Evolutionary conservation across 371 early-diverging fungal genomes (phyloP).

Genomic region (Scutellospora calospora): DNA sequence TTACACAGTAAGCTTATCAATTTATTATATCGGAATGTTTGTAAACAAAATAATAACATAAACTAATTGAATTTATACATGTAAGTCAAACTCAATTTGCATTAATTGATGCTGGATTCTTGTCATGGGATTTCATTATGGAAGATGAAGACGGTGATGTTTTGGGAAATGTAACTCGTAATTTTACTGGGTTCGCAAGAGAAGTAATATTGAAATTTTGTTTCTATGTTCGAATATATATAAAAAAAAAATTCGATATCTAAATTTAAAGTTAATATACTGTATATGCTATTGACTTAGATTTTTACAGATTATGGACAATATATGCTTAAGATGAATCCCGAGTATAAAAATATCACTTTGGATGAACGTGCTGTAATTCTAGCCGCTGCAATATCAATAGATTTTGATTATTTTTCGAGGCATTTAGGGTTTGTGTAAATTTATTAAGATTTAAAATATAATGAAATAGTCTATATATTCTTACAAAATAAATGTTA

Average conservation of each 20-base stretch:
- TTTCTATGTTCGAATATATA: too few relatives aligned
- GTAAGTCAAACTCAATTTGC: conserved; percentile 73
- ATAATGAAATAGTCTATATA: too few relatives aligned
- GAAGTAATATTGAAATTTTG: conserved; percentile 60
- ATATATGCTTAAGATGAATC: conserved; percentile 84
- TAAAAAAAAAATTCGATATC: background rate
- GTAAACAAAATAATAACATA: too few relatives aligned
- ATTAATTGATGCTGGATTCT: conserved; percentile 77
- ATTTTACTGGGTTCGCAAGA: conserved; percentile 88
- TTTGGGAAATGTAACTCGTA: conserved; percentile 77
- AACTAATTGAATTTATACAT: background rate
- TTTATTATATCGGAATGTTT: background rate
- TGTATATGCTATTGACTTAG: conserved; percentile 47
- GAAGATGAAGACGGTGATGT: conserved; percentile 66
- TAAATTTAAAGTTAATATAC: background rate
- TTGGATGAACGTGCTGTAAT: conserved; percentile 88
- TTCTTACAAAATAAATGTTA: too few relatives aligned
- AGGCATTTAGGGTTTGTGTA: conserved; percentile 77
- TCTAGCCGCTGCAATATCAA: conserved; percentile 85
- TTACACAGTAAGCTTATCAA: conserved; percentile 56
- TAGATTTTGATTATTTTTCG: conserved; percentile 93
- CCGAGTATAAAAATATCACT: conserved; percentile 60
- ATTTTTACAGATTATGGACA: conserved; percentile 90
- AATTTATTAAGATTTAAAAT: too few relatives aligned
- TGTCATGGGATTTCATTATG: conserved; percentile 85